Evolutionary conservation across 148 eudicot genomes (phyloP).

Genomic region (Fagopyrum esculentum): DNA sequence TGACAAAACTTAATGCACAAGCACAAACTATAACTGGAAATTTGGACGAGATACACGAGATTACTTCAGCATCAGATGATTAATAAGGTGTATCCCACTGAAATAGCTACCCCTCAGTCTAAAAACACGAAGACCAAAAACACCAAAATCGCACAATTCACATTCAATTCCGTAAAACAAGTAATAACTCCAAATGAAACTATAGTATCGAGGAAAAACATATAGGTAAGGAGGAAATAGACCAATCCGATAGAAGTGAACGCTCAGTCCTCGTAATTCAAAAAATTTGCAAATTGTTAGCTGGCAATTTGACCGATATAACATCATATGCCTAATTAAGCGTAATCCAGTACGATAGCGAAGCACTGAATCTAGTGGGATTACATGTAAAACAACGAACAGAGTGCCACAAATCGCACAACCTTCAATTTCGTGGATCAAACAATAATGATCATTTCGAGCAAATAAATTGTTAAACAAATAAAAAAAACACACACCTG

Average conservation of each 20-base stretch:
- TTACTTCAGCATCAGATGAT: background rate
- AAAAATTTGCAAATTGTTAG: too few species aligned
- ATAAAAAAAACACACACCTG: conserved; percentile 36
- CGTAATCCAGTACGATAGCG: too few species aligned
- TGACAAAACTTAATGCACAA: background rate
- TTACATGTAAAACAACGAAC: too few species aligned
- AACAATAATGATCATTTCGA: background rate
- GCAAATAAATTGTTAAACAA: background rate
- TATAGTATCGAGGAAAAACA: too few species aligned
- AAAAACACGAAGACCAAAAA: too few species aligned
- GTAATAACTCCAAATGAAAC: too few species aligned
- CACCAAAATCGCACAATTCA: background rate
- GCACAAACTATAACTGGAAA: background rate
- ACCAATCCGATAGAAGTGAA: too few species aligned
- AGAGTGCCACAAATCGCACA: background rate
- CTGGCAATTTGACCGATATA: too few species aligned
- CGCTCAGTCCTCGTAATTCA: too few species aligned
- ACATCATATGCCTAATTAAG: too few species aligned
- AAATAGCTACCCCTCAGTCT: background rate
- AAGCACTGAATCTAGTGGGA: too few species aligned
- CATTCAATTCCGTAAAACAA: background rate
- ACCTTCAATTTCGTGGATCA: conserved; percentile 1
- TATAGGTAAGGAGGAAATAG: too few species aligned
- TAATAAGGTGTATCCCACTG: background rate
- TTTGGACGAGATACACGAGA: background rate